These are phyloP conservation scores for Phyllosticta citrichinensis DNA, from an alignment of 2,329 filamentous ascomycete species.

Conservation along the genomic window DNA sequence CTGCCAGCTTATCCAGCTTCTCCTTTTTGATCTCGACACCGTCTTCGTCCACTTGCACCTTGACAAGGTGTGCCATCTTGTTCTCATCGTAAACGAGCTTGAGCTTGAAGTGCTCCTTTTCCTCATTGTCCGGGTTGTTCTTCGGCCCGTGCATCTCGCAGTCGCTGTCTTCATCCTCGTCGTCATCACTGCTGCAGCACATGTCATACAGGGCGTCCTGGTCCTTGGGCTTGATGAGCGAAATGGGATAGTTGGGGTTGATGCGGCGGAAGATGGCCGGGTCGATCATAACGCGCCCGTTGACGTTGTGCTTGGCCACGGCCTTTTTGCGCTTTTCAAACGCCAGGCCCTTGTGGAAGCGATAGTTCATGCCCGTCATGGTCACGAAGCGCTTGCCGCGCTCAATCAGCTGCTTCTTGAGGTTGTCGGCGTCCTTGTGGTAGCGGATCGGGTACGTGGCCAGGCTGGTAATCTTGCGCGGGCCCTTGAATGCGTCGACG, in stretches of 20 bases:
- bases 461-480: constrained; percentile 71
- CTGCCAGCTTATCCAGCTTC: constrained; percentile 47
- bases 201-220: constrained; percentile 39
- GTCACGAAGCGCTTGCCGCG: constrained; percentile 76
- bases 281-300: constrained; percentile 82
- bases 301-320: constrained; percentile 71
- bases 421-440: constrained; percentile 58
- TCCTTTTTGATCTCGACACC: constrained; percentile 46
- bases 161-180: constrained; percentile 44
- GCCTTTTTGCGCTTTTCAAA: constrained; percentile 73
- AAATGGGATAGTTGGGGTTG: constrained; percentile 76
- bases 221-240: constrained; percentile 62
- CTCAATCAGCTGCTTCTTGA: constrained; percentile 60
- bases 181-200: constrained; percentile 38
- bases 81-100: constrained; percentile 17
- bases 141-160: constrained; percentile 16
- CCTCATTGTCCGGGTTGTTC: constrained; percentile 15
- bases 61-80: constrained; percentile 37
- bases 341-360: constrained; percentile 71
- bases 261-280: constrained; percentile 71
- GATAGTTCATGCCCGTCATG: constrained; percentile 75
- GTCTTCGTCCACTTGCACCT: constrained; percentile 46
- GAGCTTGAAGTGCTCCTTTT: neutral
- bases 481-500: constrained; percentile 66
- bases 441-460: constrained; percentile 69